Conservation (phyloP, 1,284 basidiomycete species). For the Xerocomus nothofagi region DNA sequence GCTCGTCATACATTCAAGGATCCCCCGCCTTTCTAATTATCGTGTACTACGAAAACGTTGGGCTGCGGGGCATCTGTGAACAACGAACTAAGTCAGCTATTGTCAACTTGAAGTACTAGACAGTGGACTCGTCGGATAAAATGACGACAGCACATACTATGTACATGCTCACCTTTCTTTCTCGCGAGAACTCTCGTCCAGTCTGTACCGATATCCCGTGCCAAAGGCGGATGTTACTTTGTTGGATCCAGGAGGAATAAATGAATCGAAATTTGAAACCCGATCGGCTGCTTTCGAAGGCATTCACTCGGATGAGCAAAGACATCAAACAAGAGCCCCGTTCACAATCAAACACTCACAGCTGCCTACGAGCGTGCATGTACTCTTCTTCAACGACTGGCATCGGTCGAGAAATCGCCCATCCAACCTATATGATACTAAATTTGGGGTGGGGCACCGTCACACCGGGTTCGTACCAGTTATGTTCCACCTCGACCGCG, state of each 20-base stretch:
- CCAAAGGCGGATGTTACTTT: neutral
- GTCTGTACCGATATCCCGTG: neutral
- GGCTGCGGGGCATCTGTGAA: slow-evolving; percentile 5
- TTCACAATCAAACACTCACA: slow-evolving; percentile 11
- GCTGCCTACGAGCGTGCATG: neutral
- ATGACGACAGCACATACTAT: too few species aligned
- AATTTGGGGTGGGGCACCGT: slow-evolving; percentile 67
- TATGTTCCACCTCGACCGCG: slow-evolving; percentile 79
- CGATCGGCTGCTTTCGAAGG: slow-evolving; percentile 7
- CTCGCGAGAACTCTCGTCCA: neutral
- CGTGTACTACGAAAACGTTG: slow-evolving; percentile 84
- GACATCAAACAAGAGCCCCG: neutral
- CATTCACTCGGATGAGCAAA: neutral
- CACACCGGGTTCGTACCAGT: slow-evolving; percentile 78
- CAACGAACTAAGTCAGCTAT: neutral
- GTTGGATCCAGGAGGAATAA: slow-evolving; percentile 7
- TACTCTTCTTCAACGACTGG: neutral
- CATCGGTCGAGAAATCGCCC: slow-evolving; percentile 54
- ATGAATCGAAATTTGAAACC: slow-evolving; percentile 9
- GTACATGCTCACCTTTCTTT: slow-evolving; percentile 5
- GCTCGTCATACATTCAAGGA: slow-evolving; percentile 72
- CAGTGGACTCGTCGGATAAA: neutral
- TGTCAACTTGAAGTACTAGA: neutral
- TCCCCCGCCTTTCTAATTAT: slow-evolving; percentile 87
- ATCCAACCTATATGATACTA: slow-evolving; percentile 78